Evolutionary conservation across 2,329 filamentous ascomycete genomes (phyloP), one percentile per base, ranked within the genome.

Genomic region (Penicillium sp.): DNA sequence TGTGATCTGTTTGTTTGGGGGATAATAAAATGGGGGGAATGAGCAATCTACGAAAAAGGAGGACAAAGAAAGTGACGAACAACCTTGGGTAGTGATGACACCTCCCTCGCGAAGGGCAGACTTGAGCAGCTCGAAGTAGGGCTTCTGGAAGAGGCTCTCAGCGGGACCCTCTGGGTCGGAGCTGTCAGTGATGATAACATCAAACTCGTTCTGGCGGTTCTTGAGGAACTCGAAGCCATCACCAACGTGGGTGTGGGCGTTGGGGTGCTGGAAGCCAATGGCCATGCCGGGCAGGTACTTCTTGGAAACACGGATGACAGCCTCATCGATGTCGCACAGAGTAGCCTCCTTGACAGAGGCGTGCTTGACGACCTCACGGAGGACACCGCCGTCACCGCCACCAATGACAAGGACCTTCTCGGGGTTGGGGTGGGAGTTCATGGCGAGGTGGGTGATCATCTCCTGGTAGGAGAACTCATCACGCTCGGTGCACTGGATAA

Each of bases 71-170:
- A 87, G 88, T 86, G 83, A 90, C 91, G 85, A 91, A 96, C 91
- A 96, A 99, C 94, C 94, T 97, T 99, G 94, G 75, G 94, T 99
- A 79, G 91, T 93, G 80, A 99, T 97, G 74, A 99, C 91, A 82
- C 94, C 94, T 79, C 92, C 93, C 71, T 96, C 91, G 66, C 90
- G 87, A 69, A 97, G 87, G 69, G 94, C 94, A 72, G 88, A 89
- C 76, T 88, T 83, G 61, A 99, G 85, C 67, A 99, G 87, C 84
- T 97, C 84, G 78, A 97, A 99, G 85, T 99, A 99, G 60, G 91
- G 88, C 84, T 97, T 97, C 85, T 97, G 86, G 88, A 99, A 99
- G 64, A 99, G 85, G 70, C 85, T 88, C 85, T 97, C 92, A 67
- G 94, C 94, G 31, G 94, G 94, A 62, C 94, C 94, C 76, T 97